Evolutionary conservation across 192 early-diverging fungal species (phyloP), one percentile per base, ranked within the genome.

Genomic region (Rhizoclosmatium globosum): DNA sequence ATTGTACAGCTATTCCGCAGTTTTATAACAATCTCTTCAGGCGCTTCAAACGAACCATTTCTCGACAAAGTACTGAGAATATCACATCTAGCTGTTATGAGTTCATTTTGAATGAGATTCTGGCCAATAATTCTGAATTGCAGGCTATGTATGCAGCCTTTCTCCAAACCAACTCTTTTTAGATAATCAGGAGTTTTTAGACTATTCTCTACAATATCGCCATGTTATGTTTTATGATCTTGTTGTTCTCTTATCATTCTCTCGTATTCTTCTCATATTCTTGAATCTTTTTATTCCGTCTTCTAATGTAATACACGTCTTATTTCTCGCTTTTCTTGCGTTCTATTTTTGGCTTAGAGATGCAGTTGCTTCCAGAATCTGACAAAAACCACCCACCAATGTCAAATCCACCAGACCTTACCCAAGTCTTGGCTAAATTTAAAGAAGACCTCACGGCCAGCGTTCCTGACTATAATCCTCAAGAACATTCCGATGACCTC

Each of bases 401-500:
- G 64, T 23, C 64, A 65, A 17, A 39, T 15, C 31, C 31, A 31
- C 9, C 70, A 47, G 70, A 72, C 15, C 70, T 53, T 6, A 17
- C 23, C 11, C 50, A 50, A 72, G 65, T 68, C 39, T 66, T 77
- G 21, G 66, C 62, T 7, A 50, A 68, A 19, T 77, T 77, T 47
- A 77, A 77, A 44, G 42, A 11, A 4, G 15, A 15, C n/a, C 76
- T 77, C 15, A 50, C 48, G 11, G 44, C 31, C 17, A 9, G 6
- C 39, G 19, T 13, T 31, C 11, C 50, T 11, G 7, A 21, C 39
- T 82, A 75, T 53, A 78, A 85, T 23, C 64, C 80, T 45, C 31
- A 48, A 23, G n/a, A n/a, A 3, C 89, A 92, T 71, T 83, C 89
- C 58, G 91, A 93, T 59, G 78, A 86, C 78, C 79, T 86, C 62